Conservation (phyloP, 257 asterid species). For the Solanum appendiculatum region DNA sequence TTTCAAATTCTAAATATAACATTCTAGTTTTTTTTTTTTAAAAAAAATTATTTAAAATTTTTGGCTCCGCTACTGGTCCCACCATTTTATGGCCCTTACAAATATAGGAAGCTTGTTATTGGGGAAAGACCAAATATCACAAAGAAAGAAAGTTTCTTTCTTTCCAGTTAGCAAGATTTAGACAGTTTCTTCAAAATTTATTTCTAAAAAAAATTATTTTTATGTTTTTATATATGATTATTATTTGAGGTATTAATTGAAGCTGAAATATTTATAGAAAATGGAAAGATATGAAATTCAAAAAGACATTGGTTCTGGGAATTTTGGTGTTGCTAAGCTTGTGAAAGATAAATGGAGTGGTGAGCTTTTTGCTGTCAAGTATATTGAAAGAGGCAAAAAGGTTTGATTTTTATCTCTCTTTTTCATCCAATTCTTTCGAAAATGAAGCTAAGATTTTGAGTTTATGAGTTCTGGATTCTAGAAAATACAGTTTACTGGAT, state of each 20-base stretch:
- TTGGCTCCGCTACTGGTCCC: not conserved
- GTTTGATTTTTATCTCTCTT: not conserved
- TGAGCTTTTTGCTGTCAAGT: constrained; percentile 31
- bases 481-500: not conserved
- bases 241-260: not conserved
- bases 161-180: not conserved
- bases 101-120: not conserved
- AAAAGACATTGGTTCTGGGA: constrained; percentile 3
- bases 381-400: constrained; percentile 45
- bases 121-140: not conserved
- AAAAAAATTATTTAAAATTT: not conserved
- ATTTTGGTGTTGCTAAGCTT: constrained; percentile 5
- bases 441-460: not conserved
- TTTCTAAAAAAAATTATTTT: too few species aligned
- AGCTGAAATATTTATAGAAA: not conserved
- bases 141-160: not conserved
- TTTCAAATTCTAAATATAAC: not conserved
- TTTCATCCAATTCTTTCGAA: not conserved
- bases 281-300: constrained; percentile 4
- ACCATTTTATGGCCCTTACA: not conserved
- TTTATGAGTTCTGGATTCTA: not conserved
- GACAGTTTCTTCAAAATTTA: not conserved
- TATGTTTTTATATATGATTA: not conserved
- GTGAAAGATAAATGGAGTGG: constrained; percentile 20
- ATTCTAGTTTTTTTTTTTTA: too few species aligned